A percentile compares a stretch with the other conserved stretches of the same genome.
Evolutionary conservation across 495 filamentous ascomycete genomes (phyloP).

Genomic region (Aspergillus nidulans): DNA sequence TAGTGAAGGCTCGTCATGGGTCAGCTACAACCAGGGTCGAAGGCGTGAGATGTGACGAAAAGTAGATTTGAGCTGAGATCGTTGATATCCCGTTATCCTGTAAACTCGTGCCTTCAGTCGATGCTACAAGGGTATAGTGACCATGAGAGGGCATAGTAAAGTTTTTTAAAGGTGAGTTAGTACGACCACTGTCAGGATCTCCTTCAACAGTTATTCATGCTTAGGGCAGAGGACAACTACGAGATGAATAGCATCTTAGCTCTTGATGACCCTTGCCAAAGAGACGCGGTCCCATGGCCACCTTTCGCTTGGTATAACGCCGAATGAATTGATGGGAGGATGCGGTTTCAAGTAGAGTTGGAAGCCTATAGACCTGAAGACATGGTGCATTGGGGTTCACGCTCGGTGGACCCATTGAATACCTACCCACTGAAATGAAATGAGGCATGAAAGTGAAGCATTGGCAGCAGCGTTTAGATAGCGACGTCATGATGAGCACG

Average conservation of each 20-base stretch:
- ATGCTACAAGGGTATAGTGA: neutral
- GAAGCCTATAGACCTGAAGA: too few relatives aligned
- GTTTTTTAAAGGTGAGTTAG: neutral
- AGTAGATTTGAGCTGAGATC: neutral
- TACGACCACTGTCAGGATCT: neutral
- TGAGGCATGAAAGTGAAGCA: too few relatives aligned
- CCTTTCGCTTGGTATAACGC: too few relatives aligned
- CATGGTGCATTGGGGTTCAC: too few relatives aligned
- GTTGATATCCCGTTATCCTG: neutral
- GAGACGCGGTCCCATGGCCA: neutral
- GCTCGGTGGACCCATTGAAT: too few relatives aligned
- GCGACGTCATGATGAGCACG: too few relatives aligned
- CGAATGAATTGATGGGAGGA: too few relatives aligned
- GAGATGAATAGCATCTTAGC: neutral
- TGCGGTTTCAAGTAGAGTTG: too few relatives aligned
- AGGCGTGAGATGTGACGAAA: neutral
- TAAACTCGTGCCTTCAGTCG: neutral
- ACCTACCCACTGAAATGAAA: too few relatives aligned
- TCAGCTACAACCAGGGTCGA: neutral
- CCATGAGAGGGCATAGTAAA: neutral
- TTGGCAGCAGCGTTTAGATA: too few relatives aligned
- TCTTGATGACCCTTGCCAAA: neutral
- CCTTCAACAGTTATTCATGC: neutral
- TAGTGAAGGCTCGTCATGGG: constrained; percentile 10
- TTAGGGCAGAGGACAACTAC: constrained; percentile 9